Evolutionary conservation across 306 rosid species (phyloP), one percentile per base, ranked within the genome.

Genomic region (Rubus idaeus): DNA sequence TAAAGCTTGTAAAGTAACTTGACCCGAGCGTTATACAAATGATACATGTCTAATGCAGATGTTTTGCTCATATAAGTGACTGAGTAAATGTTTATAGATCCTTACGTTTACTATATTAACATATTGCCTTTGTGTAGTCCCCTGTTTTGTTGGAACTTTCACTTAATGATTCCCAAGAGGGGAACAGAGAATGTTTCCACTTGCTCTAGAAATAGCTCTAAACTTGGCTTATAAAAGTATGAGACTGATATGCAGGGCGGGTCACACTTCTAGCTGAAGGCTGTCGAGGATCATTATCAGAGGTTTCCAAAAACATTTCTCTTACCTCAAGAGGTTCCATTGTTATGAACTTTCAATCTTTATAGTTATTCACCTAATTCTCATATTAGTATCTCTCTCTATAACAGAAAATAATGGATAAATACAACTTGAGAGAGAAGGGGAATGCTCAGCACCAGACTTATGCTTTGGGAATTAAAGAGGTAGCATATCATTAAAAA

Each of bases 391-490:
- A 30, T 10, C 52, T 78, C 30, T 64, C 65, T 75, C 14, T 52
- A 17, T 76, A 30, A 67, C 91, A 94, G 98, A 83, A 83, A 84
- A 80, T 94, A 75, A 80, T 94, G 73, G 79, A 87, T 81, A 89
- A 85, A 70, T 90, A 87, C 88, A 84, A 79, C 80, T 87, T 95
- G 84, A 92, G 97, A 82, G 90, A 84, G 83, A 95, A 87, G 85
- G 93, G 87, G 50, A 78, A 87, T 42, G 89, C 91, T 62, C 92
- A 92, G 80, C 97, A 95, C 84, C 98, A 95, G 86, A 95, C 98
- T 30, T 95, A 89, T 84, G 98, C 96, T 69, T 86, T 95, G 86
- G 98, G 98, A 78, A 90, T 95, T 66, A 95, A 95, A 87, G 97
- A 92, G 93, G 96, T 90, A 80, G 35, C 16, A 6, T 41, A 60